These are phyloP conservation scores for Dactylellina sp. DNA, from an alignment of 2,329 filamentous ascomycete genomes.

Conservation along the genomic window DNA sequence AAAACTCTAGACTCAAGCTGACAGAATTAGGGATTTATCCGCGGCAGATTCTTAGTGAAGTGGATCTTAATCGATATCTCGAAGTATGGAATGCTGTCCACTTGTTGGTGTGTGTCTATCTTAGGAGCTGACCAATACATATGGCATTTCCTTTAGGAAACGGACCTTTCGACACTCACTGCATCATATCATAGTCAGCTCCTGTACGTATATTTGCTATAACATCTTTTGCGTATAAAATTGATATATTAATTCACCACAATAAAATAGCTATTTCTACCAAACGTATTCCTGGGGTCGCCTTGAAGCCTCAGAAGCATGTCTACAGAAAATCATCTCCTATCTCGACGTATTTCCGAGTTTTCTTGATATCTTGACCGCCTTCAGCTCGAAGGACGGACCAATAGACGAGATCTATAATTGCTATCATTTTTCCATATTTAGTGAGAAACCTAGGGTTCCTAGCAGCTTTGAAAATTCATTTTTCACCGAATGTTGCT, in stretches of 20 bases:
- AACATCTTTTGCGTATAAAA: background rate
- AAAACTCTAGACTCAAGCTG: background rate
- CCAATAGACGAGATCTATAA: constrained; percentile 5
- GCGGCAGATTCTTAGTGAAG: background rate
- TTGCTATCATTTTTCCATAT: background rate
- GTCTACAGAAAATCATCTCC: background rate
- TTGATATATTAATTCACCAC: background rate
- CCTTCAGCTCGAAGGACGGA: background rate
- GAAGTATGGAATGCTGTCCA: too few species aligned
- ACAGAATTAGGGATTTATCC: background rate
- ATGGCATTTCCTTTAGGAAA: too few species aligned
- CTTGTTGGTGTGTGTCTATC: too few species aligned
- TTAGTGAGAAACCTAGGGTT: background rate
- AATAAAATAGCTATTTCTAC: constrained; percentile 1
- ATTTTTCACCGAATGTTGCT: constrained; percentile 14
- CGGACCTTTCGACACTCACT: background rate
- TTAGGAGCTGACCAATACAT: too few species aligned
- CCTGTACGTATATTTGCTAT: background rate
- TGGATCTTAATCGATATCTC: background rate
- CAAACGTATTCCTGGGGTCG: constrained; percentile 7
- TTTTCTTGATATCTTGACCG: constrained; percentile 8
- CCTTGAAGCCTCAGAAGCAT: background rate
- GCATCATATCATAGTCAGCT: constrained; percentile 4
- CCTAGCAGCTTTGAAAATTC: background rate
- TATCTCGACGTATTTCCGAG: constrained; percentile 1